These are phyloP conservation scores for Cryoendolithus antarcticus DNA, from an alignment of 2,329 filamentous ascomycete genomes.

Conservation along the genomic window DNA sequence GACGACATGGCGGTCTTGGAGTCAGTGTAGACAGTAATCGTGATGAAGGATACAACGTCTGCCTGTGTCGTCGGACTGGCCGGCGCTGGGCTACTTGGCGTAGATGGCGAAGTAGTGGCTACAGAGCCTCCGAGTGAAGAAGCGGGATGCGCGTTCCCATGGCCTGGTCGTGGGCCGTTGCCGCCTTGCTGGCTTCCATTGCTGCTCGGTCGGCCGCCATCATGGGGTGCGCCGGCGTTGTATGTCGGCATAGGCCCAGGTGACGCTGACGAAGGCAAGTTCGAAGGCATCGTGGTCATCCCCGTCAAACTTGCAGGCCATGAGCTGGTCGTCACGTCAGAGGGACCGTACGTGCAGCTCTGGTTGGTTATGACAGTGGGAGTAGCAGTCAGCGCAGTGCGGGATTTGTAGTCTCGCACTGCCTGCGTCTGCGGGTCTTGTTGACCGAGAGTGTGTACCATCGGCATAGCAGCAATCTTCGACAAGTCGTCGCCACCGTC, in stretches of 20 bases:
- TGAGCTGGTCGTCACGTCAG: not conserved
- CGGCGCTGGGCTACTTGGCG: too few species aligned
- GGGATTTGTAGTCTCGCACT: slow-evolving; percentile 26
- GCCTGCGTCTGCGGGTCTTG: slow-evolving; percentile 31
- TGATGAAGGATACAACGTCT: too few species aligned
- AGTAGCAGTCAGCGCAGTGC: slow-evolving; percentile 26
- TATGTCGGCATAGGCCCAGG: slow-evolving; percentile 1
- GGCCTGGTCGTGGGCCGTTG: too few species aligned
- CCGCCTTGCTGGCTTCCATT: too few species aligned
- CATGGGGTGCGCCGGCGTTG: not conserved
- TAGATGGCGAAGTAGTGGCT: too few species aligned
- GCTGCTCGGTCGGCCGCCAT: too few species aligned
- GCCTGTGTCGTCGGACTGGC: too few species aligned
- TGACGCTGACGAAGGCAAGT: not conserved
- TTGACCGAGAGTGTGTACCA: slow-evolving; percentile 22
- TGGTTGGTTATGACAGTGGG: slow-evolving; percentile 14
- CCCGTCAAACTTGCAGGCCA: slow-evolving; percentile 1
- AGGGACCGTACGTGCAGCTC: slow-evolving; percentile 8
- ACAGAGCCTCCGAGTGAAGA: too few species aligned
- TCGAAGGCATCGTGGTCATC: slow-evolving; percentile 1
- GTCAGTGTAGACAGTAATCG: too few species aligned
- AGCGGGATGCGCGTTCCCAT: too few species aligned
- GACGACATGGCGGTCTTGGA: too few species aligned
- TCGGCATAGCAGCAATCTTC: slow-evolving; percentile 7
- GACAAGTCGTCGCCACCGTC: slow-evolving; percentile 5